Evolutionary conservation across 148 eudicot genomes (phyloP), one percentile per base, ranked within the genome.

Genomic region (Diospyros lotus): DNA sequence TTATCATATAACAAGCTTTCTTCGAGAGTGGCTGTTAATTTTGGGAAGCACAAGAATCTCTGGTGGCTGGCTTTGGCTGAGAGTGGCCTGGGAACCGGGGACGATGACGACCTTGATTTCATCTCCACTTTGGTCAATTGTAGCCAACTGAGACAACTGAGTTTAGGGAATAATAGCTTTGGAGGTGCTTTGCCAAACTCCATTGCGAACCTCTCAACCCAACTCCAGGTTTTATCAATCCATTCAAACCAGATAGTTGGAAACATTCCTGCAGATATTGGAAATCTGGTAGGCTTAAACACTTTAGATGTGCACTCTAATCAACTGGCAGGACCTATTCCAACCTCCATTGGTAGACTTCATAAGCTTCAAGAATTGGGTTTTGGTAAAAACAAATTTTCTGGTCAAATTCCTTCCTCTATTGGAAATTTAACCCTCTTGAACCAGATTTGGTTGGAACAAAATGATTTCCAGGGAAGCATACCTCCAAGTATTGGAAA

Each of bases 401-500:
- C 77, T 4, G 82, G 82, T n/a, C 41, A 12, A 5, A 70, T 85
- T 11, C 88, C 88, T 0, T n/a, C 9, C 1, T 69, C 74, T 15
- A 11, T 80, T 7, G 71, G 79, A 13, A 80, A 80, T 52, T 54
- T 79, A 38, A 74, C 78, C 0, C 43, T n/a, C 2, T 11, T 75
- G 53, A 42, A 15, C 1, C 14, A 45, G 5, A 72, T 75, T 11
- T 45, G 38, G 39, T 41, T 75, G 52, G 64, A 56, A 6, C 46
- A 46, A 9, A 80, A 75, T 51, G 12, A 6, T 48, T 55, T 79
- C 6, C 45, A 64, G 40, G 82, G 82, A 1, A 64, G 11, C n/a
- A 69, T 80, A 58, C 78, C 78, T n/a, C n/a, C 69, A 18, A 83
- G 77, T 42, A 58, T 81, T 4, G 79, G 83, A 17, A 75, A 46